Percentiles rank a stretch among this genome's conserved stretches.
These are phyloP conservation scores for Vachellia pachyceras DNA, from an alignment of 306 rosid genomes.

Conservation along the genomic window DNA sequence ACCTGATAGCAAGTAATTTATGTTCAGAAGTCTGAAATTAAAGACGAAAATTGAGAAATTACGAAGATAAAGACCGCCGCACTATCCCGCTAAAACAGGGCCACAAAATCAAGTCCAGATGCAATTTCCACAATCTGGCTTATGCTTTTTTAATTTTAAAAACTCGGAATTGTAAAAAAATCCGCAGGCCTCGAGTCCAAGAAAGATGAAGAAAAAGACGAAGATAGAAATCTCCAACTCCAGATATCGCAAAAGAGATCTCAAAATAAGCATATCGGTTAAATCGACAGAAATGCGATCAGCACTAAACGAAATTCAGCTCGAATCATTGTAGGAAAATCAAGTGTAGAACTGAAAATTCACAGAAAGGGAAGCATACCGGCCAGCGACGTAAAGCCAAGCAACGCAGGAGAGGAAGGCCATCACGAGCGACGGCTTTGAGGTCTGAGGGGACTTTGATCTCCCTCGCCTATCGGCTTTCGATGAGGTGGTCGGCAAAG, in stretches of 20 bases:
- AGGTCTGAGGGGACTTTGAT: conserved; percentile 73
- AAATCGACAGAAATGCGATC: conserved; percentile 1
- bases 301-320: not conserved
- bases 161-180: not conserved
- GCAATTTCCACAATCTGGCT: conserved; percentile 5
- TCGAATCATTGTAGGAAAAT: not conserved
- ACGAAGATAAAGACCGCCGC: not conserved
- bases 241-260: not conserved
- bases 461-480: conserved; percentile 70
- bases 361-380: conserved; percentile 46
- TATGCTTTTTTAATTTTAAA: not conserved
- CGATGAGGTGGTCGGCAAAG: conserved; percentile 61
- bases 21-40: conserved; percentile 9
- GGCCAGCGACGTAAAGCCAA: conserved; percentile 98
- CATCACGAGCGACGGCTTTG: conserved; percentile 76
- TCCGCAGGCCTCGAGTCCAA: not conserved
- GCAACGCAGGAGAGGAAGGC: conserved; percentile 96
- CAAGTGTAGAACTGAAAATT: not conserved
- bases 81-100: not conserved
- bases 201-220: not conserved
- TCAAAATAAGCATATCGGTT: not conserved
- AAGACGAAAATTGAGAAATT: conserved; percentile 3
- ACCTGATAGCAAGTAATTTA: not conserved
- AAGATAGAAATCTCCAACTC: conserved; percentile 11
- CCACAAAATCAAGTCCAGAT: conserved; percentile 32